Percentiles rank a stretch among this genome's conserved stretches.
These are phyloP conservation scores for Candida ipomoeae DNA, from an alignment of 805 yeast species.

Conservation along the genomic window DNA sequence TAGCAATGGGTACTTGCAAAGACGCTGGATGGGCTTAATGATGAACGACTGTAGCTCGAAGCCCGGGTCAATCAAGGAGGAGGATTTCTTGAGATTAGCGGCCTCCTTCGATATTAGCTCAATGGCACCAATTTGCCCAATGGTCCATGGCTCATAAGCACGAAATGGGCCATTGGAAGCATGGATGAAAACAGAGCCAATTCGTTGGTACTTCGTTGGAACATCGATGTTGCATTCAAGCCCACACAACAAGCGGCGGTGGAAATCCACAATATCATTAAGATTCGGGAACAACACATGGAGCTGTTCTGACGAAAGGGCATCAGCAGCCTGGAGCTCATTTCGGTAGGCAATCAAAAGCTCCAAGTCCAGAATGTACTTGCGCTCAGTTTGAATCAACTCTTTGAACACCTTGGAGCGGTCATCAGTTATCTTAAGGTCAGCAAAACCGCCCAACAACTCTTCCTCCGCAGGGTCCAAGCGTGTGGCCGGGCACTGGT, in stretches of 20 bases:
- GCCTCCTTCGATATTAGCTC: conserved; percentile 70
- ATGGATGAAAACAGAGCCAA: conserved; percentile 84
- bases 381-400: conserved; percentile 83
- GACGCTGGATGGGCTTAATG: conserved; percentile 91
- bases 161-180: conserved; percentile 77
- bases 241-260: conserved; percentile 82
- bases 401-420: conserved; percentile 80
- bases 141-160: conserved; percentile 91
- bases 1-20: conserved; percentile 90
- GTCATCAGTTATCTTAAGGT: conserved; percentile 44
- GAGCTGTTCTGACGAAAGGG: conserved; percentile 72
- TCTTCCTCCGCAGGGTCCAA: conserved; percentile 6
- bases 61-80: conserved; percentile 69
- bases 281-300: conserved; percentile 83
- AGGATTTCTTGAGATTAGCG: conserved; percentile 49
- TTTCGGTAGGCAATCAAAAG: conserved; percentile 61
- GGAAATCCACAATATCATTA: conserved; percentile 81
- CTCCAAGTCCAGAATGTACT: conserved; percentile 88
- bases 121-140: conserved; percentile 83
- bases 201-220: conserved; percentile 70
- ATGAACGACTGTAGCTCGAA: conserved; percentile 86
- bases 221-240: conserved; percentile 81
- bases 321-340: conserved; percentile 61
- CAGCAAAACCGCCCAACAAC: conserved; percentile 15
- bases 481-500: conserved; percentile 5